phyloP scores from a whole-genome alignment of 805 yeast genomes.

The Starmerella floricola region DNA sequence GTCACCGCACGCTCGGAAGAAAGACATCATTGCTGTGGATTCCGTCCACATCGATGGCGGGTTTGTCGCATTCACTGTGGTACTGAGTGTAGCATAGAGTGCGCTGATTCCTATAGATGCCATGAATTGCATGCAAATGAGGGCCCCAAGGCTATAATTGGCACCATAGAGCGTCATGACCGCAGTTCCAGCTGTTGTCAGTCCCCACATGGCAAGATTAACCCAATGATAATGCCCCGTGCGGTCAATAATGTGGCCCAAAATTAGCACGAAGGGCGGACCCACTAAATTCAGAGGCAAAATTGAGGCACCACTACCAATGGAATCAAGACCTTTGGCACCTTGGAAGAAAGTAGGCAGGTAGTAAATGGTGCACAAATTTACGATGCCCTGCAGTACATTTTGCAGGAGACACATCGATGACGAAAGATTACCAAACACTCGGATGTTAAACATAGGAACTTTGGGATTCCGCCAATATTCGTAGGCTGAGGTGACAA shows the following conservation, averaged over 20 bases:
- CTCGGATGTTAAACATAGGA: slow-evolving; percentile 38
- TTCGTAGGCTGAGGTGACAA: slow-evolving; percentile 29
- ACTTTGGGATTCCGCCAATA: slow-evolving; percentile 28
- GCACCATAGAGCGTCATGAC: slow-evolving; percentile 31
- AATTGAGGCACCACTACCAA: slow-evolving; percentile 37
- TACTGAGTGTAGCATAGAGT: slow-evolving; percentile 33
- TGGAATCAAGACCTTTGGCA: slow-evolving; percentile 33
- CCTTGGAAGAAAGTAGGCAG: slow-evolving; percentile 42
- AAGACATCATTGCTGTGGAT: slow-evolving; percentile 27
- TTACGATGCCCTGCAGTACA: slow-evolving; percentile 33
- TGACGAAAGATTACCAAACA: slow-evolving; percentile 32
- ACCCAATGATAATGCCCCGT: slow-evolving; percentile 34
- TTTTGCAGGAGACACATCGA: slow-evolving; percentile 32
- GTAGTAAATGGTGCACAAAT: slow-evolving; percentile 26
- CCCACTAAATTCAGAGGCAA: slow-evolving; percentile 36
- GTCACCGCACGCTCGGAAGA: slow-evolving; percentile 26
- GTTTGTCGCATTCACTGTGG: slow-evolving; percentile 26
- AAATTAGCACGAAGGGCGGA: slow-evolving; percentile 28
- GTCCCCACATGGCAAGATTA: slow-evolving; percentile 30
- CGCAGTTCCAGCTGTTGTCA: slow-evolving; percentile 37
- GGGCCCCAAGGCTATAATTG: slow-evolving; percentile 29
- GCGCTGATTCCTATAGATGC: slow-evolving; percentile 40
- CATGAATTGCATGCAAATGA: slow-evolving; percentile 37
- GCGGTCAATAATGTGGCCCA: slow-evolving; percentile 33
- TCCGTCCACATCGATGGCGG: slow-evolving; percentile 24